Conservation (phyloP, 306 rosid species). For the Spatholobus suberectus region DNA sequence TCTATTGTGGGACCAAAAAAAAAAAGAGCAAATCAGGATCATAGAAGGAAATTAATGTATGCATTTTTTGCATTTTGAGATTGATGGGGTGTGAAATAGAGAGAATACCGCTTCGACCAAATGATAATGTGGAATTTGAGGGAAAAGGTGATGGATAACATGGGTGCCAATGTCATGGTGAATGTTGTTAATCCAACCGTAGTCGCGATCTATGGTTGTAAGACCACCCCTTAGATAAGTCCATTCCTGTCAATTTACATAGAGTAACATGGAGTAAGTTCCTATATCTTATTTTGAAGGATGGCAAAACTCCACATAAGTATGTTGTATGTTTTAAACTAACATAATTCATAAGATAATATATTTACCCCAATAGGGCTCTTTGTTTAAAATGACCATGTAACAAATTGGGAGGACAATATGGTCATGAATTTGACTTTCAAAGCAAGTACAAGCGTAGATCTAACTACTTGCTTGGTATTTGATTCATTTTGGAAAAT, state of each 20-base stretch:
- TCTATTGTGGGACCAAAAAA: conserved; percentile 49
- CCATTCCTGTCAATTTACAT: conserved; percentile 74
- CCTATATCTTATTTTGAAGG: background rate
- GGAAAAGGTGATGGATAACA: conserved; percentile 96
- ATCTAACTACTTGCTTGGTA: background rate
- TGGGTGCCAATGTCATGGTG: conserved; percentile 99
- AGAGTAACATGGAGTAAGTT: background rate
- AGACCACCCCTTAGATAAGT: conserved; percentile 88
- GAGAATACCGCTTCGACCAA: conserved; percentile 90
- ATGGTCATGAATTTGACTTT: background rate
- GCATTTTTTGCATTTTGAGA: background rate
- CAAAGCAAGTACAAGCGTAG: too few species aligned
- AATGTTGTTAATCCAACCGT: conserved; percentile 82
- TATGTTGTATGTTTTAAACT: background rate
- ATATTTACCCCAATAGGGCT: background rate
- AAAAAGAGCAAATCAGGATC: background rate
- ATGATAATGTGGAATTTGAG: conserved; percentile 97
- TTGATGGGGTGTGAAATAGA: background rate
- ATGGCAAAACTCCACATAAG: background rate
- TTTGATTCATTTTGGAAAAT: background rate
- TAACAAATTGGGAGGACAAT: background rate
- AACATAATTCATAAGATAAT: background rate
- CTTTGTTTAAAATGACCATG: background rate
- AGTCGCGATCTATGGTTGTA: conserved; percentile 91
- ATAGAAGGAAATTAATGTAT: background rate